Evolutionary conservation across 352 stramenopile species (phyloP).

Genomic region (Phytophthora sp.): DNA sequence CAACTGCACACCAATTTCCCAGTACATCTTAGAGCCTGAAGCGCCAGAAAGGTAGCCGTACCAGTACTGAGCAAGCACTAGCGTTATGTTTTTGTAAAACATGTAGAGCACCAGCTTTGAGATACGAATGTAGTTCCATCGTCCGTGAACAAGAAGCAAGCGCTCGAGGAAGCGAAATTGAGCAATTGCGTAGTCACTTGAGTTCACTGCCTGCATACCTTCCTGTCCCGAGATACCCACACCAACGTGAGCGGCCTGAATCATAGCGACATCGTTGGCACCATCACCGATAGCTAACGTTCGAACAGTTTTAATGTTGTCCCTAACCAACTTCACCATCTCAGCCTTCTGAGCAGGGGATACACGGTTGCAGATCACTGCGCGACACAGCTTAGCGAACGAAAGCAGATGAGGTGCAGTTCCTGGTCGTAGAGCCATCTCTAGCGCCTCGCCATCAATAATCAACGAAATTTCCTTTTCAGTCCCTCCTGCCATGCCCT

Average conservation of each 20-base stretch:
- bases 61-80: constrained; percentile 91
- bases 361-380: constrained; percentile 88
- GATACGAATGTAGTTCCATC: constrained; percentile 92
- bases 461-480: constrained; percentile 66
- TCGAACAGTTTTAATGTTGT: constrained; percentile 58
- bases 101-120: constrained; percentile 93
- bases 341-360: constrained; percentile 87
- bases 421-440: constrained; percentile 55
- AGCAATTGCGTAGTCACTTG: constrained; percentile 93
- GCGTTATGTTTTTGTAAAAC: constrained; percentile 96
- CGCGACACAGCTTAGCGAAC: constrained; percentile 69
- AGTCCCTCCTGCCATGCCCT: constrained; percentile 39
- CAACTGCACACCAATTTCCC: constrained; percentile 84
- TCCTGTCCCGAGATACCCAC: constrained; percentile 95
- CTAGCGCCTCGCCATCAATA: constrained; percentile 78
- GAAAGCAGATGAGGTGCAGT: constrained; percentile 66
- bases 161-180: constrained; percentile 94
- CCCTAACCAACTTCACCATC: constrained; percentile 75
- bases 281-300: constrained; percentile 93
- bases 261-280: constrained; percentile 96
- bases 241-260: constrained; percentile 93
- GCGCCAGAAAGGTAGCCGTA: constrained; percentile 94
- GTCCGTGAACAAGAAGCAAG: constrained; percentile 92
- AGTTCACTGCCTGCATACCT: constrained; percentile 95
- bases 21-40: constrained; percentile 90